Conservation (phyloP, 1,284 basidiomycete species). For the Marasmius oreades region DNA sequence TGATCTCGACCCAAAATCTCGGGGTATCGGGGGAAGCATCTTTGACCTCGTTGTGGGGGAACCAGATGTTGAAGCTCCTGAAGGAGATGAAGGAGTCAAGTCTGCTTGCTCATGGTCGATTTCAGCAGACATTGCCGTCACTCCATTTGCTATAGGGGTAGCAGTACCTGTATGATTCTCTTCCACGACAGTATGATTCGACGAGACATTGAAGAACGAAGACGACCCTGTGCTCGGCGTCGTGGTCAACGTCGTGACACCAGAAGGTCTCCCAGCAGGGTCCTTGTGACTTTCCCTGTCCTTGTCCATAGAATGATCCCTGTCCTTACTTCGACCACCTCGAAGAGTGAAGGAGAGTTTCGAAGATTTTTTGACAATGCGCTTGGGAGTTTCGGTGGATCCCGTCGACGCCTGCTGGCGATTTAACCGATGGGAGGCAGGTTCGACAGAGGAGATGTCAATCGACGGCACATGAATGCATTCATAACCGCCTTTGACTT, state of each 20-base stretch:
- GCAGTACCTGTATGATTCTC: slow-evolving; percentile 13
- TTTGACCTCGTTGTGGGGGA: slow-evolving; percentile 50
- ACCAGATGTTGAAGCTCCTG: slow-evolving; percentile 21
- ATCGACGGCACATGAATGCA: slow-evolving; percentile 95
- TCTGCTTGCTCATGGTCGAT: slow-evolving; percentile 26
- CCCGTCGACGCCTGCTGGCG: slow-evolving; percentile 49
- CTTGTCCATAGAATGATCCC: slow-evolving; percentile 30
- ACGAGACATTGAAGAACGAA: slow-evolving; percentile 74
- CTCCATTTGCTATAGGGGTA: slow-evolving; percentile 16
- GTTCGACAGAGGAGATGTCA: slow-evolving; percentile 72
- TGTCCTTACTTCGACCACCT: slow-evolving; percentile 34
- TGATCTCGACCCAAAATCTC: slow-evolving; percentile 52
- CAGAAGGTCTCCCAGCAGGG: slow-evolving; percentile 45
- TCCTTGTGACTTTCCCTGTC: slow-evolving; percentile 34
- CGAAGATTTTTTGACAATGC: slow-evolving; percentile 68
- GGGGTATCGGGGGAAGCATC: slow-evolving; percentile 68
- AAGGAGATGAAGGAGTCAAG: slow-evolving; percentile 8
- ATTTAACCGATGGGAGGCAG: slow-evolving; percentile 27
- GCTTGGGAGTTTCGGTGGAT: slow-evolving; percentile 47
- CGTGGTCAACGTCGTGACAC: slow-evolving; percentile 48
- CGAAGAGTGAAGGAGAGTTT: slow-evolving; percentile 59
- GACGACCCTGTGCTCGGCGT: slow-evolving; percentile 73
- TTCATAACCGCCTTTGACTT: slow-evolving; percentile 90
- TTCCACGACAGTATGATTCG: slow-evolving; percentile 47
- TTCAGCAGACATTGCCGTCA: slow-evolving; percentile 22